These are phyloP conservation scores for Pestalotiopsis sp. DNA, from an alignment of 2,329 filamentous ascomycete species.

Conservation along the genomic window DNA sequence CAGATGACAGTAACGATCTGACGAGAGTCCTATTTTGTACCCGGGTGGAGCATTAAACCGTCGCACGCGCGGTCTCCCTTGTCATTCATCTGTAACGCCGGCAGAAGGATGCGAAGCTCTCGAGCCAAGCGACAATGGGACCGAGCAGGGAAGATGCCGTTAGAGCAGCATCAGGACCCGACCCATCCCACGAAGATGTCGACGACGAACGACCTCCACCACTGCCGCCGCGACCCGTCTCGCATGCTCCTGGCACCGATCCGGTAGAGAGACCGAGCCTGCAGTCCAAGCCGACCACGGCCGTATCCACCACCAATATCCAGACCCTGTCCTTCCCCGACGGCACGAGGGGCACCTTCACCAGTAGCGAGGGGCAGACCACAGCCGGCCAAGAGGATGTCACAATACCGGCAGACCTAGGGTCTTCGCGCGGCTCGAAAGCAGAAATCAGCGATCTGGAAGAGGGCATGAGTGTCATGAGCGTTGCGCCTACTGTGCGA, in stretches of 20 bases:
- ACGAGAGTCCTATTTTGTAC: background rate
- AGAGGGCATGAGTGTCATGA: conserved; percentile 68
- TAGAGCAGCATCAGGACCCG: conserved; percentile 23
- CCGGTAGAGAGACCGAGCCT: conserved; percentile 38
- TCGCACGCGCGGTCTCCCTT: background rate
- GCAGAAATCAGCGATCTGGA: conserved; percentile 52
- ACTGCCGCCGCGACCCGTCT: conserved; percentile 53
- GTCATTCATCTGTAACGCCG: background rate
- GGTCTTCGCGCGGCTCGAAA: conserved; percentile 25
- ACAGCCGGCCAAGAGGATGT: conserved; percentile 29
- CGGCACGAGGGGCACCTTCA: conserved; percentile 67
- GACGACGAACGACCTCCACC: conserved; percentile 55
- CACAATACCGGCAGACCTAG: conserved; percentile 29
- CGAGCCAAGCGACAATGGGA: conserved; percentile 24
- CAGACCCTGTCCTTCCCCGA: conserved; percentile 76
- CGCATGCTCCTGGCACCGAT: conserved; percentile 18
- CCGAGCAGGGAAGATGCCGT: conserved; percentile 32
- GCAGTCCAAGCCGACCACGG: conserved; percentile 77
- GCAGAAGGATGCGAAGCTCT: conserved; percentile 17
- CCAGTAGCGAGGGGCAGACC: conserved; percentile 40
- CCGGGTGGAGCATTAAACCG: background rate
- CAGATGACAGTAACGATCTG: background rate
- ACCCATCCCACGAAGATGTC: conserved; percentile 21
- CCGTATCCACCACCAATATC: conserved; percentile 79
- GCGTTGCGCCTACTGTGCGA: conserved; percentile 65